Evolutionary conservation across 352 stramenopile species (phyloP).

Genomic region (Pythium plurisporium): DNA sequence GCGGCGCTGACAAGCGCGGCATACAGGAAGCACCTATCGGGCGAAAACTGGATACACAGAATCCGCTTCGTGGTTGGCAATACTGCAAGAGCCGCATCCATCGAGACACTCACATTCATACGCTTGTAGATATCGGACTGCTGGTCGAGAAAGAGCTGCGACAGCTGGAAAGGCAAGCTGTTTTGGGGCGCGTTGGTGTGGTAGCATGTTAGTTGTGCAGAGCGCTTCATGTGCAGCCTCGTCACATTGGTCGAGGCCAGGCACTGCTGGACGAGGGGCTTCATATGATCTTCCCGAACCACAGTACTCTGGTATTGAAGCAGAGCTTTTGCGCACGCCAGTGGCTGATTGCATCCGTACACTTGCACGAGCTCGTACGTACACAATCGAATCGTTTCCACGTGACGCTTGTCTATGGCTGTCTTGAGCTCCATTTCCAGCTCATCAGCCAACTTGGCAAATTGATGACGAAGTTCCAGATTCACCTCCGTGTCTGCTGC

Average conservation of each 20-base stretch:
- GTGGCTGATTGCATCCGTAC: conserved; percentile 39
- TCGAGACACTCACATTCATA: conserved; percentile 35
- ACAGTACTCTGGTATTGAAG: conserved; percentile 59
- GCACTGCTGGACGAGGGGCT: conserved; percentile 32
- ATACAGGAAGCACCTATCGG: conserved; percentile 64
- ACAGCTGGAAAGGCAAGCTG: conserved; percentile 64
- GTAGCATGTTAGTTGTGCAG: conserved; percentile 27
- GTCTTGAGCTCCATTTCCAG: conserved; percentile 10
- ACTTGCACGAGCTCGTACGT: conserved; percentile 60
- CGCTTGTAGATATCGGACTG: conserved; percentile 63
- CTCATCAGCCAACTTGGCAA: background rate
- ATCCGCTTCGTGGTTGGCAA: conserved; percentile 39
- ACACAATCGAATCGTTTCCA: conserved; percentile 30
- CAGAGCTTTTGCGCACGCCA: conserved; percentile 48
- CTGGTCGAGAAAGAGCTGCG: conserved; percentile 55
- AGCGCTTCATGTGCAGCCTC: conserved; percentile 44
- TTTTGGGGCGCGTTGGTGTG: conserved; percentile 41
- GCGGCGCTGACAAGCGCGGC: conserved; percentile 31
- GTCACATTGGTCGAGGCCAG: conserved; percentile 34
- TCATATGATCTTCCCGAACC: conserved; percentile 31
- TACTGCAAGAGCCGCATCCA: conserved; percentile 37
- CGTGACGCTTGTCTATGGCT: conserved; percentile 45
- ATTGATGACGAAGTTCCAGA: background rate
- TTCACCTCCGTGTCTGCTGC: conserved; percentile 3
- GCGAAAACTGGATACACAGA: conserved; percentile 63